phyloP scores from a whole-genome alignment of 768 basidiomycete genomes.

The Ramaria rubella region DNA sequence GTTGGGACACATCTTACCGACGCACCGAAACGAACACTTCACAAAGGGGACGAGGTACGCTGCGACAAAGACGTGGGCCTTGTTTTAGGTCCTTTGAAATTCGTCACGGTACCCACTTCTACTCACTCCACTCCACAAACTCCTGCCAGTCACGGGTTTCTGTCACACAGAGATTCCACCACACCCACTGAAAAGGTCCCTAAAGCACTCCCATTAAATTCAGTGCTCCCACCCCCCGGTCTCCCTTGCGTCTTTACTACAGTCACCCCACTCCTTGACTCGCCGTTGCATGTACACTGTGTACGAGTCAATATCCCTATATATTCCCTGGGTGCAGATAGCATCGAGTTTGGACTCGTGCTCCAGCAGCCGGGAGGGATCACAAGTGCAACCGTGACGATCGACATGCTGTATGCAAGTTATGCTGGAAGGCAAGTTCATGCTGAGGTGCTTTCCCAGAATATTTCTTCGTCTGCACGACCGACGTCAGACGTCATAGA shows the following conservation, averaged over 20 bases:
- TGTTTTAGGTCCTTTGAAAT: conserved; percentile 31
- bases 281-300: not conserved
- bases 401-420: conserved; percentile 48
- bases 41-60: conserved; percentile 54
- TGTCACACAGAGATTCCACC: not conserved
- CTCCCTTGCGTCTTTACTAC: conserved; percentile 1
- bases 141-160: not conserved
- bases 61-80: conserved; percentile 46
- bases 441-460: conserved; percentile 44
- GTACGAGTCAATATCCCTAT: conserved; percentile 5
- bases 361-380: not conserved
- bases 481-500: conserved; percentile 30
- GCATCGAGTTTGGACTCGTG: conserved; percentile 5
- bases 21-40: conserved; percentile 54
- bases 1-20: conserved; percentile 55
- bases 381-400: too few relatives aligned
- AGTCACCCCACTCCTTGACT: conserved; percentile 1
- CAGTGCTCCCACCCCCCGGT: not conserved
- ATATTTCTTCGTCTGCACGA: conserved; percentile 10
- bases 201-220: not conserved
- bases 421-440: conserved; percentile 60
- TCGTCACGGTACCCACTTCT: conserved; percentile 32
- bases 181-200: not conserved
- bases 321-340: conserved; percentile 8
- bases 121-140: not conserved